phyloP scores from a whole-genome alignment of 352 stramenopile genomes.

The Phytopythium oedochilum region DNA sequence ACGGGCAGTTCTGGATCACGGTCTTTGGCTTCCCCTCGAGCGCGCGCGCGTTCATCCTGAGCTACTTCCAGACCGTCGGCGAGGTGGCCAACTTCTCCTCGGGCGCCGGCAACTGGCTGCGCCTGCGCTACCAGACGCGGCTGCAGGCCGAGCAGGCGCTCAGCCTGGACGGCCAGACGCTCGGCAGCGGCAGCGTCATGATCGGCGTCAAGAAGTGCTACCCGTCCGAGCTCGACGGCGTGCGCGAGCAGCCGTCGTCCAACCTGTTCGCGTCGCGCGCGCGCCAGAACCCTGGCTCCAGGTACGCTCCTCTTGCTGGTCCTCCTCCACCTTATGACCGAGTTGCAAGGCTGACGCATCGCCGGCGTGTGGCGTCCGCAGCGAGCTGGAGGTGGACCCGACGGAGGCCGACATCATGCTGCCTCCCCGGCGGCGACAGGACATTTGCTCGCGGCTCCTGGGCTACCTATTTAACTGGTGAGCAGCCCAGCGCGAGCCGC shows the following conservation, averaged over 20 bases:
- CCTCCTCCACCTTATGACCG: too few species aligned
- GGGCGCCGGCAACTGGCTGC: constrained; percentile 71
- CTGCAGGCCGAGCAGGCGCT: constrained; percentile 80
- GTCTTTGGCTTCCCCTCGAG: constrained; percentile 72
- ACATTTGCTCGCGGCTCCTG: constrained; percentile 79
- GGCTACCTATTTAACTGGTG: constrained; percentile 87
- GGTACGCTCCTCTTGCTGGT: constrained; percentile 5
- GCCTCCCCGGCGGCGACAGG: constrained; percentile 54
- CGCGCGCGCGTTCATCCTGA: constrained; percentile 58
- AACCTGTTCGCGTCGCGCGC: constrained; percentile 46
- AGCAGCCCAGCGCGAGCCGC: constrained; percentile 4
- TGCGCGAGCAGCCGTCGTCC: constrained; percentile 50
- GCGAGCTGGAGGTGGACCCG: constrained; percentile 71
- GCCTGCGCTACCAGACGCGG: constrained; percentile 73
- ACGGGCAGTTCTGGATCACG: constrained; percentile 84
- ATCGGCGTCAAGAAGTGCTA: constrained; percentile 80
- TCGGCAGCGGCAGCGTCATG: constrained; percentile 67
- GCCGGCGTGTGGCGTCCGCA: neutral
- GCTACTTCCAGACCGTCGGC: constrained; percentile 72
- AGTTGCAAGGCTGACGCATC: neutral
- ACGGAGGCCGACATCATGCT: constrained; percentile 80
- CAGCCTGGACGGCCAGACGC: constrained; percentile 55
- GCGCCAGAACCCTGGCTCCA: constrained; percentile 38
- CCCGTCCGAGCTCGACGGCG: constrained; percentile 52
- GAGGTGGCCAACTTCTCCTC: constrained; percentile 71